phyloP scores from a whole-genome alignment of 345 rosid species.

The Boechera stricta region DNA sequence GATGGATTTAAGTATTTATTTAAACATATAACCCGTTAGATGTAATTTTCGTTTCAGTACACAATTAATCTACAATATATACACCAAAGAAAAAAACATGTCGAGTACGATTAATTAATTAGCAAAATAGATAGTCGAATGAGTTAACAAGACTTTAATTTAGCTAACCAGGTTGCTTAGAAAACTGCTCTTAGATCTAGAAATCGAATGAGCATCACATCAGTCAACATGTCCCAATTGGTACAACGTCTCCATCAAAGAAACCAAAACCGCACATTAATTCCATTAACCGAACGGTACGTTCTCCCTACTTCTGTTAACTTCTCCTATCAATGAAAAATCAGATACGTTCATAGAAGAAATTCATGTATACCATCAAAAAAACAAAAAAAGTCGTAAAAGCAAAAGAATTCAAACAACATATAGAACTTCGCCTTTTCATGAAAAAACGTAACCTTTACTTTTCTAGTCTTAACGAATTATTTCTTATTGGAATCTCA shows the following conservation, averaged over 20 bases:
- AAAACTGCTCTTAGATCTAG: too few relatives aligned
- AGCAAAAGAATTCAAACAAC: conserved; percentile 24
- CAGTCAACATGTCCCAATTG: conserved; percentile 1
- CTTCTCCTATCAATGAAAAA: not conserved
- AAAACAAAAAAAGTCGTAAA: not conserved
- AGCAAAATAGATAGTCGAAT: conserved; percentile 17
- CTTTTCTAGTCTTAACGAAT: conserved; percentile 6
- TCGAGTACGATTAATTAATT: too few relatives aligned
- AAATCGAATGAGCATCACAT: too few relatives aligned
- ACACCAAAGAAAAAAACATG: not conserved
- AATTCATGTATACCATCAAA: not conserved
- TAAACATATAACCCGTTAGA: not conserved
- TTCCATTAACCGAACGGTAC: conserved; percentile 21
- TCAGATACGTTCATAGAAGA: not conserved
- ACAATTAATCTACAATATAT: not conserved
- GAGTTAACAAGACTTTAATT: conserved; percentile 3
- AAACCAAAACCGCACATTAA: not conserved
- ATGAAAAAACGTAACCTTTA: conserved; percentile 5
- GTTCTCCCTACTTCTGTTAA: conserved; percentile 1
- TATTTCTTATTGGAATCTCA: not conserved
- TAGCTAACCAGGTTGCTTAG: too few relatives aligned
- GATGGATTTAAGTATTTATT: not conserved
- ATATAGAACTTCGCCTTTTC: not conserved
- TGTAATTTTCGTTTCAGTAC: not conserved
- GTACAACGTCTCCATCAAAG: conserved; percentile 26